Evolutionary conservation across 495 filamentous ascomycete species (phyloP), one percentile per base, ranked within the genome.

Genomic region (Penicillium antarcticum): DNA sequence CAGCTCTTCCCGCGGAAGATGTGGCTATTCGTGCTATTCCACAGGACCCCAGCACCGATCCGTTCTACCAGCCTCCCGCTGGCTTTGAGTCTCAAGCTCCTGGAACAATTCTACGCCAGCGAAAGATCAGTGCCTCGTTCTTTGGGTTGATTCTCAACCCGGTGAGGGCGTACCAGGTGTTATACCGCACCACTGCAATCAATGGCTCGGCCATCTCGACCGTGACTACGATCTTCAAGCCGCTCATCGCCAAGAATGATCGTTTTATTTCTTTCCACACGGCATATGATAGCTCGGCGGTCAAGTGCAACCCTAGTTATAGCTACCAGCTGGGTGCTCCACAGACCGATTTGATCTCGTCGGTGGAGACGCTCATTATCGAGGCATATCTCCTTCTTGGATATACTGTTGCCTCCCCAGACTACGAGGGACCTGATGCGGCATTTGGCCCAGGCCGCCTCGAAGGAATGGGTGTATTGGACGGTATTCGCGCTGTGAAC

Each of bases 181-280:
- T 67, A 1, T 67, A 67, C 26, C 61, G 64, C 39, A 67, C 64
- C 1, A 65, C 61, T 3, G 58, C 68, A 6, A 51, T 69, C 39
- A 60, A 71, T 42, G 68, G 68, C 9, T 64, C 68, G 0, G 63
- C 68, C 5, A 71, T 69, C 37, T 48, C 66, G 12, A 63, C 63
- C 3, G 66, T 69, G 16, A 71, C 68, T 3, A 71, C 68, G 6
- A 42, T 71, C 12, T 71, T 71, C 60, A 69, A 69, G 46, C 68
- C 68, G 0, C 18, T 23, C 4, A 21, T 23, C 4, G 46, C 66
- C 11, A 62, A 62, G 49, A 59, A 48, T 6, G 66, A 71, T 26
- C 58, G 66, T n/a, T 69, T 69, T 18, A 24, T 71, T 13, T 67
- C 66, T 0, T 69, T 66, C 52, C 61, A 65, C 21, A 71, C 66